Evolutionary conservation across 2,329 filamentous ascomycete species (phyloP).

Genomic region (Penicillium sp.): DNA sequence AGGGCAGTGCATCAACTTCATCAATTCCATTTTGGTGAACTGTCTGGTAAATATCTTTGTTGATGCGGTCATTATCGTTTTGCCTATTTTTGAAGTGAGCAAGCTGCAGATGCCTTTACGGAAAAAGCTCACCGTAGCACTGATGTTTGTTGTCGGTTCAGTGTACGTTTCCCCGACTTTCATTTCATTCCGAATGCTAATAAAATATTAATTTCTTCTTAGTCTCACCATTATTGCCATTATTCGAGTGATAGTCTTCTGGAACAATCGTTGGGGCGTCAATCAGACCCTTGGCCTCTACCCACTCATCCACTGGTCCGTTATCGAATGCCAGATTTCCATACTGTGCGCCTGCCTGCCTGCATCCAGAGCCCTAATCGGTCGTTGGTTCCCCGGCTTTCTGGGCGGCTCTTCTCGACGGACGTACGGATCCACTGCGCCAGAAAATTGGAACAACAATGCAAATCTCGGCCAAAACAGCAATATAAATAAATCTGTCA

Average conservation of each 20-base stretch:
- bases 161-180: conserved; percentile 12
- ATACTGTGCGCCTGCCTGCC: conserved; percentile 33
- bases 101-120: conserved; percentile 22
- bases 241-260: conserved; percentile 32
- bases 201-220: background rate
- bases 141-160: conserved; percentile 24
- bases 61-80: conserved; percentile 19
- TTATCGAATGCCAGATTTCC: conserved; percentile 33
- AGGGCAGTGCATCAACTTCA: conserved; percentile 26
- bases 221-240: conserved; percentile 31
- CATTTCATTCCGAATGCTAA: background rate
- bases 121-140: conserved; percentile 21
- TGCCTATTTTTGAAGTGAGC: conserved; percentile 25
- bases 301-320: conserved; percentile 34
- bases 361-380: conserved; percentile 28
- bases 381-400: conserved; percentile 22
- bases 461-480: conserved; percentile 9
- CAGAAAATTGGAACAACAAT: conserved; percentile 5
- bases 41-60: conserved; percentile 28
- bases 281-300: conserved; percentile 27
- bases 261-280: conserved; percentile 25
- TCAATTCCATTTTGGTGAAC: conserved; percentile 21
- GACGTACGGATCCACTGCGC: conserved; percentile 14
- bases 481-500: conserved; percentile 30
- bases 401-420: conserved; percentile 14